phyloP scores from a whole-genome alignment of 768 basidiomycete species.

The Mycena chlorophos region DNA sequence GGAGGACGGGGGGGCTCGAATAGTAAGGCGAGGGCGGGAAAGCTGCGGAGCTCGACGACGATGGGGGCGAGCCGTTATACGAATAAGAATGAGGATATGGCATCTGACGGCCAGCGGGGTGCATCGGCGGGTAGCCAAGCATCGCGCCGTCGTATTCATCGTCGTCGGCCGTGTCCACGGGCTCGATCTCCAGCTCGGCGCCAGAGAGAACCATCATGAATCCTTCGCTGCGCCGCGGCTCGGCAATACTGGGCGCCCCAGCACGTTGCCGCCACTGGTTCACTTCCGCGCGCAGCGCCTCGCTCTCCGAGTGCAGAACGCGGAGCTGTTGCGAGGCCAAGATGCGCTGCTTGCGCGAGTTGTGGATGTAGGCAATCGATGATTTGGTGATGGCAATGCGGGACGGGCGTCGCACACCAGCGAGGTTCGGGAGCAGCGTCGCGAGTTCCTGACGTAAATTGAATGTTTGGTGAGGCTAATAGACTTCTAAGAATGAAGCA shows the following conservation, averaged over 20 bases:
- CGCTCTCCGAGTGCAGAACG: constrained; percentile 12
- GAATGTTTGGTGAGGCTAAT: background rate
- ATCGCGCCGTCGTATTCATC: constrained; percentile 11
- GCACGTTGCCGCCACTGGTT: constrained; percentile 20
- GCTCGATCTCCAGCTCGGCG: constrained; percentile 18
- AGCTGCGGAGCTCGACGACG: constrained; percentile 4
- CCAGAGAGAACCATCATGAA: constrained; percentile 16
- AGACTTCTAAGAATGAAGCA: background rate
- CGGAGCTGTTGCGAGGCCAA: constrained; percentile 44
- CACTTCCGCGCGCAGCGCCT: constrained; percentile 14
- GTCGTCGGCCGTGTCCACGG: constrained; percentile 13
- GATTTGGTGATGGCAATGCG: constrained; percentile 80
- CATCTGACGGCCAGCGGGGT: background rate
- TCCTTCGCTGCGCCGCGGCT: constrained; percentile 14
- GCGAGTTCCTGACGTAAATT: constrained; percentile 46
- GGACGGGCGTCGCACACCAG: constrained; percentile 67
- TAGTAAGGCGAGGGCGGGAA: constrained; percentile 7
- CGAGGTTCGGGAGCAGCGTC: constrained; percentile 68
- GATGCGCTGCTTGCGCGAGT: constrained; percentile 60
- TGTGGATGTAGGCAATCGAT: constrained; percentile 64
- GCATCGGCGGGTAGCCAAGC: constrained; percentile 1
- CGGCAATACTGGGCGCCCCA: constrained; percentile 1
- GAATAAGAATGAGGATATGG: background rate
- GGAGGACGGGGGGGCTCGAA: constrained; percentile 12
- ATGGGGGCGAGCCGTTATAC: constrained; percentile 8